A percentile compares a stretch with the other conserved stretches of the same genome.
These are phyloP conservation scores for Bruguiera gymnorhiza DNA, from an alignment of 345 rosid species.

Conservation along the genomic window DNA sequence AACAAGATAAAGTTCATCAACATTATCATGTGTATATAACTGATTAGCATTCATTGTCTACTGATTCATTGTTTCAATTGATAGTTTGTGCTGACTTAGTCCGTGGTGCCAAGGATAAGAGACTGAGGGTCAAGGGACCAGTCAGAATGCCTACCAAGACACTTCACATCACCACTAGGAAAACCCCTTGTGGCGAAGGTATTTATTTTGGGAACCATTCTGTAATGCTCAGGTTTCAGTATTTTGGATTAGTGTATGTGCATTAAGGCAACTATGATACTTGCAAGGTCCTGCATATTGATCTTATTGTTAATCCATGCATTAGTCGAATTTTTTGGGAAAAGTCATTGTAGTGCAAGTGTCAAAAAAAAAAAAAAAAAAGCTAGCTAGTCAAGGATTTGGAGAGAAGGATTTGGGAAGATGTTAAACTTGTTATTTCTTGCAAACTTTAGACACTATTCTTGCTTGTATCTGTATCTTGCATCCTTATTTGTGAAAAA, in stretches of 20 bases:
- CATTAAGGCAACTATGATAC: neutral
- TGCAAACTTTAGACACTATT: too few relatives aligned
- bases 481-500: neutral
- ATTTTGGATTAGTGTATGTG: neutral
- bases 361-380: too few relatives aligned
- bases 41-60: neutral
- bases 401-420: too few relatives aligned
- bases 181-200: slow-evolving; percentile 31
- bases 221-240: neutral
- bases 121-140: slow-evolving; percentile 12
- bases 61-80: neutral
- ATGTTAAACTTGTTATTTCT: too few relatives aligned
- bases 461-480: too few relatives aligned
- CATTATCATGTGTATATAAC: too few relatives aligned
- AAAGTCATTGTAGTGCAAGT: too few relatives aligned
- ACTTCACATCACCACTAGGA: slow-evolving; percentile 16
- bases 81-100: slow-evolving; percentile 6
- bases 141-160: slow-evolving; percentile 8
- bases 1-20: too few relatives aligned
- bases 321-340: too few relatives aligned
- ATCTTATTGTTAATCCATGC: too few relatives aligned
- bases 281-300: neutral
- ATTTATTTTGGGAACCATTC: neutral
- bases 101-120: slow-evolving; percentile 10
- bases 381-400: too few relatives aligned